These are phyloP conservation scores for Melastoma malabathricum DNA, from an alignment of 345 rosid genomes.

Conservation along the genomic window DNA sequence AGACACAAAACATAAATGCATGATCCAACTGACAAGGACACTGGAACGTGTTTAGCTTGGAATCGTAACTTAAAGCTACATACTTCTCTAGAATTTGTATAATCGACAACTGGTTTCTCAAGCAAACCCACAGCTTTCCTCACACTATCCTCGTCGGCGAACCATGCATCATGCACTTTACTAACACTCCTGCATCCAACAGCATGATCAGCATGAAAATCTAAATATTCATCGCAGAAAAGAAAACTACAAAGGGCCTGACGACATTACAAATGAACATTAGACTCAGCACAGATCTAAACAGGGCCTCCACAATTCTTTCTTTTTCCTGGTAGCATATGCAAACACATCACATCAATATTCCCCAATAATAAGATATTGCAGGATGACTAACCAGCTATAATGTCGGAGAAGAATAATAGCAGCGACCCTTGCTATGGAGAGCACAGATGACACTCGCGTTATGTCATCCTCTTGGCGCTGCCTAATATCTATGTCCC, in stretches of 20 bases:
- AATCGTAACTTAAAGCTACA: conserved; percentile 7
- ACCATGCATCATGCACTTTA: conserved; percentile 92
- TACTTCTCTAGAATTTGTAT: conserved; percentile 48
- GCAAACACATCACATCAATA: no score
- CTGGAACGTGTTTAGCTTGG: no score
- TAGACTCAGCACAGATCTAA: no score
- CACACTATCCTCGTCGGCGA: conserved; percentile 71
- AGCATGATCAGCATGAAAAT: neutral
- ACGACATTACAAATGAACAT: no score
- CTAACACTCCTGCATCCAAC: conserved; percentile 57
- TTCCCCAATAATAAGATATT: no score
- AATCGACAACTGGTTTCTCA: conserved; percentile 42
- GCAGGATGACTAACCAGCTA: conserved; percentile 42
- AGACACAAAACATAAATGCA: conserved; percentile 5
- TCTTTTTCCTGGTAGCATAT: no score
- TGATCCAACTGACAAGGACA: no score
- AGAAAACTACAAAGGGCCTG: no score
- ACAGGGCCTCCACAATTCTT: no score
- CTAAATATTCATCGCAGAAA: no score
- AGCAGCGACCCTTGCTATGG: conserved; percentile 51
- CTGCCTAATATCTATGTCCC: conserved; percentile 55
- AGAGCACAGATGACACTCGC: conserved; percentile 66
- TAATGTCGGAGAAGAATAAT: conserved; percentile 52
- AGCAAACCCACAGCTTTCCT: conserved; percentile 70
- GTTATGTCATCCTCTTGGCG: conserved; percentile 65